Evolutionary conservation across 257 asterid species (phyloP), one percentile per base, ranked within the genome.

Genomic region (Solanum bulbocastanum): DNA sequence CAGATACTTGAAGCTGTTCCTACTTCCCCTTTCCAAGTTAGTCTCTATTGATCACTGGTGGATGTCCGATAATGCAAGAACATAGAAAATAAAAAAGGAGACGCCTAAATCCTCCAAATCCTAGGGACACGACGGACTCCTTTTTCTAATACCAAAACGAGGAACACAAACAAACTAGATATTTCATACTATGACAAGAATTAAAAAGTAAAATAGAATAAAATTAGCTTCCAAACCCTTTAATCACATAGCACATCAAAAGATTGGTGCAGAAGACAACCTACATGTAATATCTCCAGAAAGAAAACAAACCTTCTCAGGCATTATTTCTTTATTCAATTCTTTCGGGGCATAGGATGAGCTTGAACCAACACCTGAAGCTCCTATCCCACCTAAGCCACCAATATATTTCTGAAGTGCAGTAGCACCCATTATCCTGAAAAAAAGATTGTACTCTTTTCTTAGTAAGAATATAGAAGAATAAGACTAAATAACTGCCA

Each of bases 371-470:
- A 93, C 98, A 87, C 99, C 99, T 74, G 99, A 95, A 91, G 97
- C 89, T 90, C 99, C 99, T 35, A 97, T 93, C 82, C 99, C 98
- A 89, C 98, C 99, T 88, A 96, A 93, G 94, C 98, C 88, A 90
- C 99, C 98, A 90, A 94, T 92, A 88, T 97, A 97, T 90, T 96
- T 97, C 94, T 96, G 98, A 90, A 96, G 96, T 52, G 99, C 99
- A 88, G 96, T 90, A 86, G 94, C 92, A 72, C 98, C 96, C 95
- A 94, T 90, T 71, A 93, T 40, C 98, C 98, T 96, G 90, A 69
- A 86, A 90, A 83, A 69, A 89, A 39, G 84, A 81, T 86, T 85
- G 88, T 20, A 58, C 72, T 85, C 83, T 10, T 37, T 52, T 60
- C 86, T 56, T 33, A 40, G 75, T 16, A 40, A 73, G 71, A 88